Evolutionary conservation across 805 yeast species (phyloP), one percentile per base, ranked within the genome.

Genomic region (Suhomyces sp.): DNA sequence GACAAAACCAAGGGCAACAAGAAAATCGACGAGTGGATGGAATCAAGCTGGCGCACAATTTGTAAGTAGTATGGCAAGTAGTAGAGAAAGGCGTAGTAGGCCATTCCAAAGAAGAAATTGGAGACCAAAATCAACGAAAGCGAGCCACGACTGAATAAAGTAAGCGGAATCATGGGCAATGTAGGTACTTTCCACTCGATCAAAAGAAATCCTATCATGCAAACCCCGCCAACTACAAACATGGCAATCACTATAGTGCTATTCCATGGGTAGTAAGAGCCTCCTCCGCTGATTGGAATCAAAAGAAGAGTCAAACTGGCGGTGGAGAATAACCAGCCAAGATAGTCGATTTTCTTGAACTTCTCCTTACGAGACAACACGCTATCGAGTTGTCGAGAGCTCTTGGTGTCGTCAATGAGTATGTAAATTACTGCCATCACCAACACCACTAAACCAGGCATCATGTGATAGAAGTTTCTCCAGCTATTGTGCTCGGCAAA

Each of bases 311-410:
- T 52, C 38, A 59, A 50, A 3, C 55, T 44, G 9, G 60, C 50
- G 8, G 60, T 49, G 27, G 57, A 47, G 29, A 55, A 47, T 26
- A 57, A 46, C 22, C 56, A 31, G 22, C 62, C 62, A 33, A 48
- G 46, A 42, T 57, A 59, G 44, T 59, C 62, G 42, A 58, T 57
- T 17, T 49, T 55, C 40, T 49, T 57, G 19, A 79, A 64, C 57
- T 77, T 76, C 40, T 69, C 71, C 59, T 59, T 57, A 45, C 69
- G 54, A 57, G 70, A 58, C 49, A 74, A 50, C 26, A 72, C 68
- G 13, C 55, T 51, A 44, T 65, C 54, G 51, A 64, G 53, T 49
- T 60, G 55, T 27, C 29, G 23, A 40, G 61, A 47, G 53, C 49
- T 53, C 46, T 48, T 56, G 36, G 47, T 54, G 24, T 45, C 50